phyloP scores from a whole-genome alignment of 495 filamentous ascomycete genomes.

The Umbilicaria muhlenbergii region DNA sequence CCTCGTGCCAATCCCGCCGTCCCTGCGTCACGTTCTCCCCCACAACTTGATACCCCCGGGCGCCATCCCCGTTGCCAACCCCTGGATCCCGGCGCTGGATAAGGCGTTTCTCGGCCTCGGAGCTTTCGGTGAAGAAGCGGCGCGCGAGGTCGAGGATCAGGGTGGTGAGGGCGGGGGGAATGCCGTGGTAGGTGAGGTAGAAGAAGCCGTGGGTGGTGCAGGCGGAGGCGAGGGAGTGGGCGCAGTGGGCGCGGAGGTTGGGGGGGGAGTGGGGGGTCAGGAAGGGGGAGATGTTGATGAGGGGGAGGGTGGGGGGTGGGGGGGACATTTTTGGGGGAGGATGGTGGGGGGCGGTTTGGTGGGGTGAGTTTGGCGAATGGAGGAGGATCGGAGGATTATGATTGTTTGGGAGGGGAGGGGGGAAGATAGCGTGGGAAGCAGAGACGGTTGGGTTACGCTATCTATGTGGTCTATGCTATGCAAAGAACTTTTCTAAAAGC shows the following conservation, averaged over 20 bases:
- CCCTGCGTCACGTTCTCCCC: constrained; percentile 3
- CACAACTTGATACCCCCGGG: constrained; percentile 1
- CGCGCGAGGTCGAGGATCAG: background rate
- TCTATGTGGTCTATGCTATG: too few relatives aligned
- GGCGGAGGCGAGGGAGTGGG: background rate
- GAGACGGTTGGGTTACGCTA: too few relatives aligned
- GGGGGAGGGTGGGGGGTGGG: background rate
- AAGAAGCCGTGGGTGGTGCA: constrained; percentile 6
- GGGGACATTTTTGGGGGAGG: background rate
- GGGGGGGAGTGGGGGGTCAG: background rate
- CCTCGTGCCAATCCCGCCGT: constrained; percentile 2
- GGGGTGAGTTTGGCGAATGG: too few relatives aligned
- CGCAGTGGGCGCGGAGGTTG: background rate
- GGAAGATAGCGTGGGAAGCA: too few relatives aligned
- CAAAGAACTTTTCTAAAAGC: too few relatives aligned
- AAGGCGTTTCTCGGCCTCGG: background rate
- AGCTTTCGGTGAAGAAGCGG: background rate
- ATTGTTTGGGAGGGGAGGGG: too few relatives aligned
- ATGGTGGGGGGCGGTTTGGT: background rate
- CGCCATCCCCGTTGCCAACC: background rate
- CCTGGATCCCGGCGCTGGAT: background rate
- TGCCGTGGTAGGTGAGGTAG: constrained; percentile 5
- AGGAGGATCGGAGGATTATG: too few relatives aligned
- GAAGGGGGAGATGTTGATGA: constrained; percentile 4
- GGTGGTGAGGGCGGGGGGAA: background rate